phyloP scores from a whole-genome alignment of 805 yeast genomes.

The Spathaspora gorwiae region DNA sequence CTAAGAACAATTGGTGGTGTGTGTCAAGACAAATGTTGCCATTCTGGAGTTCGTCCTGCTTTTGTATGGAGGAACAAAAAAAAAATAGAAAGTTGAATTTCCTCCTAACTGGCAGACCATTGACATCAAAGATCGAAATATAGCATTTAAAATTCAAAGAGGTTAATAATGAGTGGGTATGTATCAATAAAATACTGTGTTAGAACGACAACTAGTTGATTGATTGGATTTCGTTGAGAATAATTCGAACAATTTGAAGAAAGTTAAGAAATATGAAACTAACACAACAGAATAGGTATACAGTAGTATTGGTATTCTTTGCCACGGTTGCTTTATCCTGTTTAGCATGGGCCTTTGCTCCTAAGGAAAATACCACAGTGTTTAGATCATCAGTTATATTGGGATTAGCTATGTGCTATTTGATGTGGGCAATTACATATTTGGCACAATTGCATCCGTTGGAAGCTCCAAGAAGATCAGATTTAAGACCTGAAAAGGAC shows the following conservation, averaged over 20 bases:
- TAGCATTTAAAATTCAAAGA: too few species aligned
- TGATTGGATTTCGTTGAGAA: too few species aligned
- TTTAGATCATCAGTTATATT: conserved; percentile 50
- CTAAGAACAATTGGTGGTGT: background rate
- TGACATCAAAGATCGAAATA: too few species aligned
- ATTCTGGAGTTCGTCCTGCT: too few species aligned
- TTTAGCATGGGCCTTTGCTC: conserved; percentile 82
- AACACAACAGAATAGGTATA: conserved; percentile 43
- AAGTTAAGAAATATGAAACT: too few species aligned
- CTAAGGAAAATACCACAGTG: conserved; percentile 60
- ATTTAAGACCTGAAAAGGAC: conserved; percentile 74
- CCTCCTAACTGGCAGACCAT: too few species aligned
- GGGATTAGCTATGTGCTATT: conserved; percentile 69
- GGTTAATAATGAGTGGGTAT: conserved; percentile 16
- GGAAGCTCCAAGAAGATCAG: conserved; percentile 86
- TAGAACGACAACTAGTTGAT: too few species aligned
- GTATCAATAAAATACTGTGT: conserved; percentile 2
- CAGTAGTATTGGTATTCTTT: conserved; percentile 62
- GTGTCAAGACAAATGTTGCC: too few species aligned
- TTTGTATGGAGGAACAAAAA: too few species aligned
- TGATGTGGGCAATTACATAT: conserved; percentile 93
- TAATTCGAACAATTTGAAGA: too few species aligned
- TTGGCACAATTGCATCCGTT: conserved; percentile 84
- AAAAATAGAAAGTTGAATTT: too few species aligned
- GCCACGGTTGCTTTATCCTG: conserved; percentile 55